phyloP scores from a whole-genome alignment of 2,329 filamentous ascomycete genomes.

The Aspergillus novofumigatus region DNA sequence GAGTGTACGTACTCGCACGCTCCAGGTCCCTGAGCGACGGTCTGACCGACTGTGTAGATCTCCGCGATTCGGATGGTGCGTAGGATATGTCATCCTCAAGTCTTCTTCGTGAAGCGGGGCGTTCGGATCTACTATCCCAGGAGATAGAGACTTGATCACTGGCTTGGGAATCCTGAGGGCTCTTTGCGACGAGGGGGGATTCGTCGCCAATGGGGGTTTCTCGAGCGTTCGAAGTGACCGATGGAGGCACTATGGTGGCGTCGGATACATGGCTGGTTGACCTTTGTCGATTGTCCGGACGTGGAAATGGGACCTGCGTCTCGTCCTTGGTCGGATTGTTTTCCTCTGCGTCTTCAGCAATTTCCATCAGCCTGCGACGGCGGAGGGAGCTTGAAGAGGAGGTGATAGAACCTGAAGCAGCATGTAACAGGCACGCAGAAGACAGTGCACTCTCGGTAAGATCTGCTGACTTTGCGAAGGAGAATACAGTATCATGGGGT shows the following conservation, averaged over 20 bases:
- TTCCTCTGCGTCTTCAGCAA: conserved; percentile 89
- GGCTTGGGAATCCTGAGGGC: conserved; percentile 6
- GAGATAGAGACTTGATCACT: conserved; percentile 10
- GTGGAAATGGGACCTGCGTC: conserved; percentile 20
- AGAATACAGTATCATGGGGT: conserved; percentile 80
- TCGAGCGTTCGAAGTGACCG: conserved; percentile 13
- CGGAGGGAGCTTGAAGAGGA: conserved; percentile 79
- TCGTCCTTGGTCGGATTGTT: conserved; percentile 58
- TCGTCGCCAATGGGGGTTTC: conserved; percentile 15
- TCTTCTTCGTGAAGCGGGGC: conserved; percentile 15
- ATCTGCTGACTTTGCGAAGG: conserved; percentile 69
- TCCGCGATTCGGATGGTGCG: conserved; percentile 32
- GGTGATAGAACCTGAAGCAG: conserved; percentile 77
- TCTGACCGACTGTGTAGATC: conserved; percentile 40
- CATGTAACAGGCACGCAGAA: conserved; percentile 82
- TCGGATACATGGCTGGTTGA: conserved; percentile 32
- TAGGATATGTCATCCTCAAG: conserved; percentile 34
- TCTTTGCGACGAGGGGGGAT: conserved; percentile 11
- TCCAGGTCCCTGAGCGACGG: conserved; percentile 44
- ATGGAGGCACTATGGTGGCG: conserved; percentile 31
- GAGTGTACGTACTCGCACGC: conserved; percentile 35
- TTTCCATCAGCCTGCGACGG: conserved; percentile 77
- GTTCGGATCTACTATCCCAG: conserved; percentile 17
- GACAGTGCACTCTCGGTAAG: conserved; percentile 85
- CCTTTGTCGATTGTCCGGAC: conserved; percentile 17